Base-by-base conservation (phyloP, 805 yeast species). In the Metschnikowia matae region DNA sequence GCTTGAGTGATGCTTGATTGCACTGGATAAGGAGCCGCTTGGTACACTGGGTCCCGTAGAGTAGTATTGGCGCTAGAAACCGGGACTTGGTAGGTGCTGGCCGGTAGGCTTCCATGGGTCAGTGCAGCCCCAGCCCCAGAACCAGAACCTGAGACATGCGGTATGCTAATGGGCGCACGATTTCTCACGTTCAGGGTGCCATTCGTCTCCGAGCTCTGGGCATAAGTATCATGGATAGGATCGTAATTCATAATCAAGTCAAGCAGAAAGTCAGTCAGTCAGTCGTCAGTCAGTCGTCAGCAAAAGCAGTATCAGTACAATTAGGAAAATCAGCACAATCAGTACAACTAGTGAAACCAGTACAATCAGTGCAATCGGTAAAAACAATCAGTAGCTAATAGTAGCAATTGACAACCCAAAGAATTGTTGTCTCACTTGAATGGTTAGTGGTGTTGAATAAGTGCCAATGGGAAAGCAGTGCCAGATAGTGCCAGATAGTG, bases 211-310 rank as follows among this genome's bases (percentile, higher is more conserved):
- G 50, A 35, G 17, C 55, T 20, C 18, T 44, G 48, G 15, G 57
- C 54, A 50, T 59, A 66, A 3, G 68, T 71, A 52, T 72, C 77
- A 55, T 72, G 75, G 26, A 72, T 69, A 13, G 77, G 77, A 53
- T 72, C 75, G 69, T 72, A 72, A 56, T 66, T 71, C 77, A 72
- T 72, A 32, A 21, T 8, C 11, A 15, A 23, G 17, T 4, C 29
- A 26, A 26, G 4, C 29, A 26, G 29, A 2, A 11, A 8, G 11
- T 26, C 29, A 8, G 29, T 4, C 11, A 8, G 29, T 26, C 29
- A 26, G 29, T 26, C 29, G 11, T 10, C 11, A 26, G 29, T 26
- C 29, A 26, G 4, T 26, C 20, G 20, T 18, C 20, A 18, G 20
- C 20, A 21, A 1, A 21, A 21, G 23, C 23, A 21, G 23, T 21